These are phyloP conservation scores for Lentinus brumalis DNA, from an alignment of 768 basidiomycete species.

Conservation along the genomic window DNA sequence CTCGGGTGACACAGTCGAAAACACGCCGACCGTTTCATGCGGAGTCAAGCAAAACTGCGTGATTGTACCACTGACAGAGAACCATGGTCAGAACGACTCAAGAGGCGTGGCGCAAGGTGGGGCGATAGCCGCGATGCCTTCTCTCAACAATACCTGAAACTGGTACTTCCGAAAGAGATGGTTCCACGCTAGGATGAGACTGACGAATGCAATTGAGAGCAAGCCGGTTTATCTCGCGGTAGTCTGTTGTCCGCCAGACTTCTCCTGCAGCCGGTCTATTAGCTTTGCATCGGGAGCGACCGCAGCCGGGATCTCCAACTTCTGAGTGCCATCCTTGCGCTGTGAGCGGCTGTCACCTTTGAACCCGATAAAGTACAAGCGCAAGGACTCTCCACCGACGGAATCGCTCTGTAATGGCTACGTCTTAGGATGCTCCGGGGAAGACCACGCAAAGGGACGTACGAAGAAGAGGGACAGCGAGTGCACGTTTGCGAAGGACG, in stretches of 20 bases:
- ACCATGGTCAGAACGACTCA: no score
- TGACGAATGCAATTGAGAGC: no score
- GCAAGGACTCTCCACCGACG: slow-evolving; percentile 61
- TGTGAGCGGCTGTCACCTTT: slow-evolving; percentile 65
- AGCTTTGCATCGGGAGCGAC: slow-evolving; percentile 75
- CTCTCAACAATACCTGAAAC: no score
- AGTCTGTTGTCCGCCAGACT: slow-evolving; percentile 59
- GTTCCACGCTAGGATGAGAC: no score
- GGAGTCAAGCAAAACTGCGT: no score
- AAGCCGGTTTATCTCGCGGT: slow-evolving; percentile 48
- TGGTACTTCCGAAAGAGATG: no score
- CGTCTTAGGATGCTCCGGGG: neutral
- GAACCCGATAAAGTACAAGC: slow-evolving; percentile 83
- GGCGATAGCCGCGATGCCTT: no score
- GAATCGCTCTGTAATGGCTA: slow-evolving; percentile 56
- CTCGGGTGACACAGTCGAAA: no score
- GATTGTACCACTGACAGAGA: no score
- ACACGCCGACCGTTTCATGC: no score
- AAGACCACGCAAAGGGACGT: slow-evolving; percentile 34
- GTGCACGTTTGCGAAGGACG: slow-evolving; percentile 76
- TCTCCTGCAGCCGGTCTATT: slow-evolving; percentile 60
- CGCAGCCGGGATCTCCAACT: slow-evolving; percentile 77
- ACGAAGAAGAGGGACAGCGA: slow-evolving; percentile 81
- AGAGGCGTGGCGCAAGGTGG: no score
- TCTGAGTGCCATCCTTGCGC: slow-evolving; percentile 60